Evolutionary conservation across 1,139 yeast genomes (phyloP), one percentile per base, ranked within the genome.

Genomic region (Kodamaea fungicola): DNA sequence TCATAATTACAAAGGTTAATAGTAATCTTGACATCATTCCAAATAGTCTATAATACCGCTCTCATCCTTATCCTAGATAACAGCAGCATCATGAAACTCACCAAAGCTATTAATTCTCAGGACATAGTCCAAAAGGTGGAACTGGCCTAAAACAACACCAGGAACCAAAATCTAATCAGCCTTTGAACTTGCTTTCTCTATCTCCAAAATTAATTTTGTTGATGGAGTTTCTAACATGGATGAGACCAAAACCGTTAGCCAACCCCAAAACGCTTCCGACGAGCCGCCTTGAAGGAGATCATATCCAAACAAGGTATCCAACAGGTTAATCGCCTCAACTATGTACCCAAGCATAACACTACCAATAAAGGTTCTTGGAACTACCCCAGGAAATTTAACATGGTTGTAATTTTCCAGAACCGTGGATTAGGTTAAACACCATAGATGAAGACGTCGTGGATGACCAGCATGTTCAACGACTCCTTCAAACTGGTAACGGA

Each of bases 401-500:
- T 90, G 97, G 55, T 92, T 97, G 55, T 76, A 92, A 41, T 65
- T 49, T 8, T 54, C 53, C 25, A 46, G 38, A 5, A 71, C 50
- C 1, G 69, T 41, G 39, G 68, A 69, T 22, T 58, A 2, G 67
- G 65, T 30, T 45, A 52, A 0, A 73, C 46, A 0, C 96, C 96
- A 52, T 78, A 73, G 45, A 74, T 73, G 38, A 87, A 49, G 34
- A 90, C 71, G 53, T 92, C 97, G 54, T 89, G 92, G 30, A 87
- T 69, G 0, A 97, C 97, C 52, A 90, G 97, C 32, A 87, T 68
- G 50, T 83, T 87, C 68, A 92, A 92, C 26, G 96, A 86, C 56
- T 92, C 98, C 55, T 92, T 97, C 1, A 92, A 97, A 58, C 90
- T 90, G 4, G 97, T 83, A 57, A 88, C 0, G 97, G 97, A 0